These are phyloP conservation scores for Mycosphaerelloides madeirae DNA, from an alignment of 2,329 filamentous ascomycete species.

Conservation along the genomic window DNA sequence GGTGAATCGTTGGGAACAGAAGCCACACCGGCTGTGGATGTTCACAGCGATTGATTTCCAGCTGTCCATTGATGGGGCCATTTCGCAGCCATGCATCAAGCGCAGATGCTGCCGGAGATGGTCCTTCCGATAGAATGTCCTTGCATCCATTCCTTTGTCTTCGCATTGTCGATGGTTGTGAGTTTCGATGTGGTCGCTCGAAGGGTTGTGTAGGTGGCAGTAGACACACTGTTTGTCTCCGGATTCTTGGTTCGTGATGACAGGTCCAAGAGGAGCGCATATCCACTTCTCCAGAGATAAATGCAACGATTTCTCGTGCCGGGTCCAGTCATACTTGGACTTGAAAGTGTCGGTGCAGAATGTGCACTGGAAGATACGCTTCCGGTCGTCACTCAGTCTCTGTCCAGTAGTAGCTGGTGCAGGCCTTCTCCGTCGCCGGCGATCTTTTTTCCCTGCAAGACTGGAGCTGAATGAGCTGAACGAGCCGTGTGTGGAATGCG, in stretches of 20 bases:
- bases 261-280: slow-evolving; percentile 55
- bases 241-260: slow-evolving; percentile 54
- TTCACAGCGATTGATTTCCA: slow-evolving; percentile 55
- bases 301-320: slow-evolving; percentile 63
- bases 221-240: slow-evolving; percentile 56
- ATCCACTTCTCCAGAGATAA: slow-evolving; percentile 61
- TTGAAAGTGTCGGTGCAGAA: slow-evolving; percentile 55
- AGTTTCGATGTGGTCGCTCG: slow-evolving; percentile 52
- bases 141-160: slow-evolving; percentile 60
- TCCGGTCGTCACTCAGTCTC: slow-evolving; percentile 31
- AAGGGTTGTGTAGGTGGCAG: slow-evolving; percentile 52
- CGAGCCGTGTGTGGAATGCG: slow-evolving; percentile 51
- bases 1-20: slow-evolving; percentile 45
- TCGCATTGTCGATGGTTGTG: slow-evolving; percentile 62
- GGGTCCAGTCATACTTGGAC: slow-evolving; percentile 57
- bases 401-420: slow-evolving; percentile 19
- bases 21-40: slow-evolving; percentile 53
- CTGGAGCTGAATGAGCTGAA: slow-evolving; percentile 47
- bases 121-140: slow-evolving; percentile 60
- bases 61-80: slow-evolving; percentile 59
- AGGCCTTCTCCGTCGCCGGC: slow-evolving; percentile 47
- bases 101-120: slow-evolving; percentile 58
- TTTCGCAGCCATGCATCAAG: slow-evolving; percentile 58
- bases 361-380: slow-evolving; percentile 53
- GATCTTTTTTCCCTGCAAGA: slow-evolving; percentile 53